Evolutionary conservation across 179 eudicot genomes (phyloP), one percentile per base, ranked within the genome.

Genomic region (Sideroxylon spinosum): DNA sequence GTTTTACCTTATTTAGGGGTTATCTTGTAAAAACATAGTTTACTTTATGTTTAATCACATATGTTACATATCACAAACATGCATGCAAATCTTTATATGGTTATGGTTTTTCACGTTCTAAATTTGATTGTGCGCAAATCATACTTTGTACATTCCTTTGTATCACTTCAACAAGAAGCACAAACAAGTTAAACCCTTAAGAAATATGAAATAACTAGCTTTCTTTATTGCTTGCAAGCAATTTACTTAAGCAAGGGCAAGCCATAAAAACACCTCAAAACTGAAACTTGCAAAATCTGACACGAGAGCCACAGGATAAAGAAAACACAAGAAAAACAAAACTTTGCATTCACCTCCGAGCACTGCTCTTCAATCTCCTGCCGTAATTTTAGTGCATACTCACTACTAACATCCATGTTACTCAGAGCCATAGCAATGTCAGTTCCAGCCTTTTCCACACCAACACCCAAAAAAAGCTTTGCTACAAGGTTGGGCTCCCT

Each of bases 361-460:
- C 97, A 91, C 78, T 94, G 97, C 85, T 94, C 98, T 82, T 94
- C 97, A 62, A 94, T 92, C 92, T 94, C 97, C 85, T 91, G 98
- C 50, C 93, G 79, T 32, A 94, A 86, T 73, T 94, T 94, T 79
- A 91, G 80, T 59, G 90, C 95, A 84, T 94, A 94, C 78, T 92
- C 98, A 20, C 96, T 79, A 64, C 98, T 94, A 77, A 94, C 90
- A 71, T 94, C 98, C 90, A 94, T 86, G 82, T 94, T 92, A 84
- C 92, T 94, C 66, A 94, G 84, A 72, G 91, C 91, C 22, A 94
- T 90, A 67, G 98, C 96, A 77, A 94, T 88, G 87, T 94, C 96
- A 56, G 88, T 83, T 48, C 96, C 98, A 67, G 93, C 89, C 89
- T 94, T 94, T 63, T 90, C 89, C 81, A 92, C 97, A 25, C 91